Evolutionary conservation across 768 basidiomycete species (phyloP), one percentile per base, ranked within the genome.

Genomic region (Collybiopsis luxurians): DNA sequence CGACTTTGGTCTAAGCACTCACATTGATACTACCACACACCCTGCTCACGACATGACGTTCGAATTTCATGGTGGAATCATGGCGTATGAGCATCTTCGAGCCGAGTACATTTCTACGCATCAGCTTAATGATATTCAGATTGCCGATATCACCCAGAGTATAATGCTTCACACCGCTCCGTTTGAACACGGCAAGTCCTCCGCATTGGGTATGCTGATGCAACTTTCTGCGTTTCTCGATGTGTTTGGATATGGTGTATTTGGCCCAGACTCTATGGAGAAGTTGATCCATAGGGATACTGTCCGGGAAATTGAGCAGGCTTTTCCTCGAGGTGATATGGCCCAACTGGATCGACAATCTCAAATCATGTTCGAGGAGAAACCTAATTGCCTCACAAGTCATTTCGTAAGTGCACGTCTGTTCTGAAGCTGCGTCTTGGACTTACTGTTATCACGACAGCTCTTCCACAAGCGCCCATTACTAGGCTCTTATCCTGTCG

Each of bases 121-220:
- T 55, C 15, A 24, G 57, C 24, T 55, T 2, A 24, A 31, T 36
- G 31, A 50, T 24, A 31, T 30, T 13, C 48, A 50, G 15, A 50
- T 65, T 17, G 62, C 59, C 9, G 62, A 65, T 40, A 61, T 65
- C 34, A 60, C 62, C 1, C 60, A 65, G 47, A 61, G 64, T 26
- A 63, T 65, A 30, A 54, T 65, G 55, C 57, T 63, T n/a, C 64
- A 65, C 49, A 57, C 51, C n/a, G 45, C 55, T 17, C 31, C 56
- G 17, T 63, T 59, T 46, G 30, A 31, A 1, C 50, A 44, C 3
- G 62, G 64, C n/a, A 59, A 27, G 55, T 62, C 61, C 11, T 63
- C 62, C 21, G 54, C 64, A 15, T 44, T 59, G 3, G 55, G n/a
- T 9, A 58, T 56, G 43, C 55, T 65, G 34, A 55, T 61, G 47